Evolutionary conservation across 441 rosid species (phyloP).

Genomic region (Melastoma candidum): DNA sequence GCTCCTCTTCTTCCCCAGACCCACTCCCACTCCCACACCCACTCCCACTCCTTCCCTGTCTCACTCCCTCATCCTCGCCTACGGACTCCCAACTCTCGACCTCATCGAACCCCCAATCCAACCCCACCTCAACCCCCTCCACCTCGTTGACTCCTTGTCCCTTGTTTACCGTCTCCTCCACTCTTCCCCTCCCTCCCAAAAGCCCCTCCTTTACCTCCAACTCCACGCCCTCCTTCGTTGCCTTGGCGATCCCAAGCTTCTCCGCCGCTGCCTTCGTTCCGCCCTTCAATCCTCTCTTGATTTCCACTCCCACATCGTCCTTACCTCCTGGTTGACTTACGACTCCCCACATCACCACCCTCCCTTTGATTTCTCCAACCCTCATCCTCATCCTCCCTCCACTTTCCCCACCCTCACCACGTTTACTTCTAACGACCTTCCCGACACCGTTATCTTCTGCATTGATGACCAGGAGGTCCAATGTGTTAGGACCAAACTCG

Average conservation of each 20-base stretch:
- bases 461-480: conserved; percentile 74
- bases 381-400: no score
- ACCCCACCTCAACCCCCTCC: conserved; percentile 52
- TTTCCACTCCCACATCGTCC: conserved; percentile 62
- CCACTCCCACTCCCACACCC: no score
- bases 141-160: conserved; percentile 62
- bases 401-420: no score
- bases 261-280: conserved; percentile 61
- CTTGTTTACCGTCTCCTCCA: conserved; percentile 47
- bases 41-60: no score
- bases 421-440: no score
- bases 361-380: conserved; percentile 36
- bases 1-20: no score
- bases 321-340: conserved; percentile 74
- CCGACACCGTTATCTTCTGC: conserved; percentile 59
- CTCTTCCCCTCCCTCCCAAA: conserved; percentile 41
- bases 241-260: conserved; percentile 60
- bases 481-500: conserved; percentile 59
- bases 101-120: conserved; percentile 71
- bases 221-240: conserved; percentile 70
- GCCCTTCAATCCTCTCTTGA: conserved; percentile 70
- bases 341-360: conserved; percentile 40
- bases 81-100: conserved; percentile 62
- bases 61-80: conserved; percentile 34
- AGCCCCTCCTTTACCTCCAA: conserved; percentile 42